Base-by-base conservation (phyloP, 1,284 basidiomycete species). In the Inonotus hispidus region DNA sequence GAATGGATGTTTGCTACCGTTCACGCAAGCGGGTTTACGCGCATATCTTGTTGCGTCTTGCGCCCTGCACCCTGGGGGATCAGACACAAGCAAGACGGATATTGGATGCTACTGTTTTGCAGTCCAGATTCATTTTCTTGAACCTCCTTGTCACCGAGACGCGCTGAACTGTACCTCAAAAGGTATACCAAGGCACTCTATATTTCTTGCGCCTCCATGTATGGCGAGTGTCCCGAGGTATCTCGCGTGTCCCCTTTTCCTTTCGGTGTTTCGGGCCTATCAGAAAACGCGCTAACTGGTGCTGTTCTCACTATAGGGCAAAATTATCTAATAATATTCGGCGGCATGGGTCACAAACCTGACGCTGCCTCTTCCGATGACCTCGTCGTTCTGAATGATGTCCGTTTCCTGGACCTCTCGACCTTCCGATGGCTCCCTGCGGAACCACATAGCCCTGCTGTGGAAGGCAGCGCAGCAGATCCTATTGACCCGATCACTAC, bases 251-350 rank as follows among this genome's bases (percentile, higher is more conserved):
- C 29, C 27, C 8, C 7, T 43, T 16, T 43, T 43, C 19, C 19
- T 43, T 43, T 43, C 41, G 16, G 2, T 14, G 5, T 32, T 32
- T 35, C 27, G 50, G 11, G 10, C 14, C 32, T 52, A 27, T 52
- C 25, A 32, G 10, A 16, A 35, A 52, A n/a, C 35, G 3, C 11
- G 21, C 32, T 21, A 21, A 52, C 50, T 35, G 50, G 25, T 21
- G 19, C 35, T 43, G n/a, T 53, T 25, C 23, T 35, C 16, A 19
- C 21, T 54, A 6, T 68, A 93, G 91, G 91, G 92, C 85, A 90
- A 69, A 87, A 90, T 72, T 87, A 92, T 69, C 79, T 98, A 56
- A 86, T 97, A 61, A 80, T 95, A 59, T 96, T 96, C 70, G 94
- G 94, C 25, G 94, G 95, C 19, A 96, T 97, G 92, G 90, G 89